Conservation (phyloP, 73 alveolate genomes). For the Stentor coeruleus region DNA sequence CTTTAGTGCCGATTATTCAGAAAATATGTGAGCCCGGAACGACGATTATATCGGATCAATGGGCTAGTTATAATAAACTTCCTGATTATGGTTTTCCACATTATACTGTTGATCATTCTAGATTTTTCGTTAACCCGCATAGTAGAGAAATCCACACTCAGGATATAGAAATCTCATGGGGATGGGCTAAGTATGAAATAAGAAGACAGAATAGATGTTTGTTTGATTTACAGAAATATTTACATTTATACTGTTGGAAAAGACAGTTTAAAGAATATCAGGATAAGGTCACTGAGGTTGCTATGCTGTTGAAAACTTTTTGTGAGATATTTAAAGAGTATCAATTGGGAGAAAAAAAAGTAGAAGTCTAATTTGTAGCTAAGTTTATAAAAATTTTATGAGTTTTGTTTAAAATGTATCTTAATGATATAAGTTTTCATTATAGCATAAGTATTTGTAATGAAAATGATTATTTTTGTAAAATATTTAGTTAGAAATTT, state of each 20-base stretch:
- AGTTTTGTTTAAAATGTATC: no score
- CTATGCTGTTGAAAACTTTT: not conserved
- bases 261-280: constrained; percentile 23
- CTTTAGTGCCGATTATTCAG: constrained; percentile 26
- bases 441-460: no score
- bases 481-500: no score
- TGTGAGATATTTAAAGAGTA: constrained; percentile 5
- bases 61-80: constrained; percentile 28
- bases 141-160: constrained; percentile 27
- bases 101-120: constrained; percentile 29
- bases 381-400: not conserved
- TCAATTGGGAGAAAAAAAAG: not conserved
- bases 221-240: not conserved
- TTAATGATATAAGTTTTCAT: no score
- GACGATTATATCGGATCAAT: constrained; percentile 29
- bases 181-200: constrained; percentile 27
- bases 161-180: constrained; percentile 30
- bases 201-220: not conserved
- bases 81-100: constrained; percentile 25
- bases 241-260: constrained; percentile 12
- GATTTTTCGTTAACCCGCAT: constrained; percentile 21
- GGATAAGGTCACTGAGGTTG: constrained; percentile 16
- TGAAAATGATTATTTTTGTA: no score
- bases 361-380: not conserved
- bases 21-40: constrained; percentile 26